Conservation (phyloP, 768 basidiomycete species). For the Termitomyces sp. region DNA sequence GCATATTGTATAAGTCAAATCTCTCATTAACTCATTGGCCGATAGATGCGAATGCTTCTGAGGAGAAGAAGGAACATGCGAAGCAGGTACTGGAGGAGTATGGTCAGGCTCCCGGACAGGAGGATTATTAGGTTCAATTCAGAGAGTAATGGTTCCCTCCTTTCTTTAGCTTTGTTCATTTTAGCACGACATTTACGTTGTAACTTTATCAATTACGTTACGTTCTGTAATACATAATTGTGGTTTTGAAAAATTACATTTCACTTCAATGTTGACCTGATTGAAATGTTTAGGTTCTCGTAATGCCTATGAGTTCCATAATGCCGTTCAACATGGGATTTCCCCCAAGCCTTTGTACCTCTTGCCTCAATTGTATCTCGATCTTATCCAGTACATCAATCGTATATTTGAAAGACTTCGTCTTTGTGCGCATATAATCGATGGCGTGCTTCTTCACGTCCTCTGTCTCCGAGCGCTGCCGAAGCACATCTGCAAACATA, state of each 20-base stretch:
- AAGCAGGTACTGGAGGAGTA: not conserved
- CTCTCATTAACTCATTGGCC: not conserved
- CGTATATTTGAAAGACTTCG: slow-evolving; percentile 87
- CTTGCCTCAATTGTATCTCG: not conserved
- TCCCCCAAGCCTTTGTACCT: not conserved
- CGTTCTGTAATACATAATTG: no score
- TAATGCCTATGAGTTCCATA: not conserved
- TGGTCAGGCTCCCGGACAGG: not conserved
- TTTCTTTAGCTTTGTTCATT: no score
- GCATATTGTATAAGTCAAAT: no score
- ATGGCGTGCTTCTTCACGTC: slow-evolving; percentile 81
- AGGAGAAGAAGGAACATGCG: not conserved
- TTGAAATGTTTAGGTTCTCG: no score
- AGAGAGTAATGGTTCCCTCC: no score
- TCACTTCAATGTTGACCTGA: no score
- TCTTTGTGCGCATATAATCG: slow-evolving; percentile 67
- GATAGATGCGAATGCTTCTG: not conserved
- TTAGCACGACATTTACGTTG: no score
- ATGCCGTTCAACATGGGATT: not conserved
- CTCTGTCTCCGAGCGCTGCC: slow-evolving; percentile 78
- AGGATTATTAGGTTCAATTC: no score
- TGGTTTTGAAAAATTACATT: no score
- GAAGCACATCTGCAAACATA: slow-evolving; percentile 64
- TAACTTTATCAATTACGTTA: no score
- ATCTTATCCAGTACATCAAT: slow-evolving; percentile 47